phyloP scores from a whole-genome alignment of 2,329 filamentous ascomycete species.

The Claviceps citrina region DNA sequence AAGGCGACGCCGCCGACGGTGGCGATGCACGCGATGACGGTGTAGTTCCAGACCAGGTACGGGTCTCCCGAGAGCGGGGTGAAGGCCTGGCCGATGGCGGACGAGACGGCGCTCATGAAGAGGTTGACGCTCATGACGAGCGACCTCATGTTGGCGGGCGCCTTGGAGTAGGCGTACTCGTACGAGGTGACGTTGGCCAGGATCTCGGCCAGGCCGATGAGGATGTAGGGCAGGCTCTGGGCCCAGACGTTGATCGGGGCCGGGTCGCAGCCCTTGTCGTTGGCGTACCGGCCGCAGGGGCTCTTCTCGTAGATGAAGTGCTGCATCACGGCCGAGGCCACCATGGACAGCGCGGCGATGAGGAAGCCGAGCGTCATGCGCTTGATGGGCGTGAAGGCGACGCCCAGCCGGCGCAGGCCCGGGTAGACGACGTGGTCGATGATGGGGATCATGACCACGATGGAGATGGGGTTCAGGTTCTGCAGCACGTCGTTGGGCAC shows the following conservation, averaged over 20 bases:
- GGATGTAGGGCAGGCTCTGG: constrained; percentile 35
- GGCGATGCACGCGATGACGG: constrained; percentile 44
- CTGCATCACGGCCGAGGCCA: constrained; percentile 40
- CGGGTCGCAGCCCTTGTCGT: constrained; percentile 28
- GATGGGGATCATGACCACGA: constrained; percentile 61
- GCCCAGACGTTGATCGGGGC: constrained; percentile 52
- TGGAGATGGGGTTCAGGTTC: constrained; percentile 60
- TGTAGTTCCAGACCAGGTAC: constrained; percentile 58
- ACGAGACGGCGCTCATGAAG: constrained; percentile 54
- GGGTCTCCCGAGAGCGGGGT: constrained; percentile 47
- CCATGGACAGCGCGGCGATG: constrained; percentile 46
- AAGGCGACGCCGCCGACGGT: constrained; percentile 47
- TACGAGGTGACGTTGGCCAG: constrained; percentile 44
- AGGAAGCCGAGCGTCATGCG: constrained; percentile 58
- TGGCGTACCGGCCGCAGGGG: constrained; percentile 42
- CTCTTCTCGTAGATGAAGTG: constrained; percentile 49
- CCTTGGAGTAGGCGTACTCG: constrained; percentile 66
- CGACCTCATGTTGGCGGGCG: constrained; percentile 65
- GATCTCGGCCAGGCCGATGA: constrained; percentile 37
- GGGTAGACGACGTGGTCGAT: constrained; percentile 58
- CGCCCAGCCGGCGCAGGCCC: constrained; percentile 42
- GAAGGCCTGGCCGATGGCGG: constrained; percentile 56
- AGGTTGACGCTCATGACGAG: constrained; percentile 57
- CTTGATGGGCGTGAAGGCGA: constrained; percentile 61
- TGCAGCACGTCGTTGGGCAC: constrained; percentile 65